A percentile compares a stretch with the other conserved stretches of the same genome.
Conservation (phyloP, 2,329 filamentous ascomycete species). For the Colletotrichum chlorophyti region DNA sequence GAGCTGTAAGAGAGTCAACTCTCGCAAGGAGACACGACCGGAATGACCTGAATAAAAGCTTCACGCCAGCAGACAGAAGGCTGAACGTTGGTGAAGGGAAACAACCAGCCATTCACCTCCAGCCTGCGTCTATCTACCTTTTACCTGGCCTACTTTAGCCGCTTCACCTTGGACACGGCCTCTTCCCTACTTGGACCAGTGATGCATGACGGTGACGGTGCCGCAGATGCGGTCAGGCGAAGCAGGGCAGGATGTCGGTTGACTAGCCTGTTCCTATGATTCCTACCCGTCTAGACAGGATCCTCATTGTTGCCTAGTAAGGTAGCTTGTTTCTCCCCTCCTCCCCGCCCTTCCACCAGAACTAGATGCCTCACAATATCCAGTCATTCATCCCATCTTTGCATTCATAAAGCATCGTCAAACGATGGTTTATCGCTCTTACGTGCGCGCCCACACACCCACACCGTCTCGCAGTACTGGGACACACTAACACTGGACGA, state of each 20-base stretch:
- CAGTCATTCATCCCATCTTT: slow-evolving; percentile 26
- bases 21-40: too few relatives aligned
- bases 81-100: background rate
- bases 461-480: too few relatives aligned
- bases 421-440: too few relatives aligned
- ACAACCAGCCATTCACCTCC: too few relatives aligned
- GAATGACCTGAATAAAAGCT: background rate
- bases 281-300: too few relatives aligned
- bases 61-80: background rate
- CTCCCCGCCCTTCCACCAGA: background rate
- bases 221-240: background rate
- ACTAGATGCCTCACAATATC: background rate
- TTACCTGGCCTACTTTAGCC: too few relatives aligned
- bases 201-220: slow-evolving; percentile 18
- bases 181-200: slow-evolving; percentile 14
- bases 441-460: background rate
- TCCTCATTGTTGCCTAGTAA: background rate
- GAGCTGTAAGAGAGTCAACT: too few relatives aligned
- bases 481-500: background rate
- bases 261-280: background rate
- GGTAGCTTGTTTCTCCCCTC: background rate
- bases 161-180: slow-evolving; percentile 16
- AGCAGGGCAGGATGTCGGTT: background rate
- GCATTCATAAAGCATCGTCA: too few relatives aligned
- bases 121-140: too few relatives aligned